Conservation (phyloP, 495 filamentous ascomycete species). For the Glarea lozoyensis region DNA sequence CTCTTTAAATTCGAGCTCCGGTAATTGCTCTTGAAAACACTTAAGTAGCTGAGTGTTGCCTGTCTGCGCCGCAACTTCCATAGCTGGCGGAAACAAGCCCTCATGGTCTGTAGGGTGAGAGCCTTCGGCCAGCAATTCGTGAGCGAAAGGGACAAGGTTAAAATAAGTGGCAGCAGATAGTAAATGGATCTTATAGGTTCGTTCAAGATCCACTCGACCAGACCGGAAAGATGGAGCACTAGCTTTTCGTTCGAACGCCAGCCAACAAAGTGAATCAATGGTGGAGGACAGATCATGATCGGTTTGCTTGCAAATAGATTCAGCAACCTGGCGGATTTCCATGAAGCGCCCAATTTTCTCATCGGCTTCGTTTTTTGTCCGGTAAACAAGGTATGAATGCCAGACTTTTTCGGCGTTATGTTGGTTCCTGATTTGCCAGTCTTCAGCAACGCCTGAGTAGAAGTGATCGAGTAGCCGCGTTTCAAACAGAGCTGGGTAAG, state of each 20-base stretch:
- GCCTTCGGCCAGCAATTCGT: background rate
- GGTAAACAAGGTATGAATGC: conserved; percentile 3
- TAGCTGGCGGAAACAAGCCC: conserved; percentile 1
- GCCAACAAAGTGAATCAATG: background rate
- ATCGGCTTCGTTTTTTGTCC: background rate
- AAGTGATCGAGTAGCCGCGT: background rate
- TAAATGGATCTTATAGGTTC: background rate
- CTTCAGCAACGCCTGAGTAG: background rate
- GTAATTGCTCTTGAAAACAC: background rate
- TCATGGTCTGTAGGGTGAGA: conserved; percentile 1
- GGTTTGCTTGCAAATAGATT: conserved; percentile 1
- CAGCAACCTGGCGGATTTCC: conserved; percentile 1
- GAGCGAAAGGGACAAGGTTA: background rate
- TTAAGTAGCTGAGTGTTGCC: conserved; percentile 1
- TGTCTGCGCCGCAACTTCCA: conserved; percentile 4
- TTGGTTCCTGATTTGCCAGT: conserved; percentile 5
- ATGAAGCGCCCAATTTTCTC: background rate
- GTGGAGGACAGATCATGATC: background rate
- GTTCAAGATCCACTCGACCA: background rate
- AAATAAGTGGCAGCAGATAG: background rate
- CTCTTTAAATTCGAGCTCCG: background rate
- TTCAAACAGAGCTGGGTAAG: background rate
- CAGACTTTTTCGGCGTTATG: conserved; percentile 2
- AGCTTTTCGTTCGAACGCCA: background rate
- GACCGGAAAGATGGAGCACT: background rate